These are phyloP conservation scores for Hansfordia pulvinata DNA, from an alignment of 2,329 filamentous ascomycete genomes.

Conservation along the genomic window DNA sequence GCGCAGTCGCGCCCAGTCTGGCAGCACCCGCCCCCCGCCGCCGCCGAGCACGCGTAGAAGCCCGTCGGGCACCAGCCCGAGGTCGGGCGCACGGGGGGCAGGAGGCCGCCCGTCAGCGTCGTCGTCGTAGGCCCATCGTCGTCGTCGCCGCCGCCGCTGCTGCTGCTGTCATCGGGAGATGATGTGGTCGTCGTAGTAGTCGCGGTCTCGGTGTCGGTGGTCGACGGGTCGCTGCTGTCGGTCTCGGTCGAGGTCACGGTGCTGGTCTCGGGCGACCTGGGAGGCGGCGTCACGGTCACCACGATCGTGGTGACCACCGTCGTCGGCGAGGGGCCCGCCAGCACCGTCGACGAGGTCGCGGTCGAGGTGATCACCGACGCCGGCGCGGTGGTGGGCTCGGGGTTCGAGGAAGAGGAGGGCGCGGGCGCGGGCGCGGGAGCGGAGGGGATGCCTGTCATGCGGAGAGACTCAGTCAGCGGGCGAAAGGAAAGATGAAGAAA, in stretches of 20 bases:
- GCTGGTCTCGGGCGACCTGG: slow-evolving; percentile 15
- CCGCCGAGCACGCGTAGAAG: slow-evolving; percentile 82
- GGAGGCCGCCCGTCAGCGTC: too few species aligned
- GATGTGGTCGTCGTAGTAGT: slow-evolving; percentile 21
- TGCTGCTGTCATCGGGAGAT: slow-evolving; percentile 17
- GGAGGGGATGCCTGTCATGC: slow-evolving; percentile 20
- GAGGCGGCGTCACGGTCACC: slow-evolving; percentile 24
- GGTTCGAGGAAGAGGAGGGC: too few species aligned
- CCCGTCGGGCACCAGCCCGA: slow-evolving; percentile 61
- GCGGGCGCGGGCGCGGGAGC: too few species aligned
- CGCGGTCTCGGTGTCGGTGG: slow-evolving; percentile 12
- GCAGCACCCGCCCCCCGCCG: slow-evolving; percentile 75
- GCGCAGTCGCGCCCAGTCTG: slow-evolving; percentile 76
- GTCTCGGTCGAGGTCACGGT: slow-evolving; percentile 16
- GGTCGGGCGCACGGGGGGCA: too few species aligned
- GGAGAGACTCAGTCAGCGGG: too few species aligned
- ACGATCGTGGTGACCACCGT: slow-evolving; percentile 19
- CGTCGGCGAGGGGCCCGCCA: slow-evolving; percentile 19
- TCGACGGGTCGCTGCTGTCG: slow-evolving; percentile 18
- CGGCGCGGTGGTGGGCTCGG: too few species aligned
- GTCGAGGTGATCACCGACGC: slow-evolving; percentile 21
- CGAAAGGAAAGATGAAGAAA: slow-evolving; percentile 3
- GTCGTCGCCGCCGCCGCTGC: slow-evolving; percentile 22
- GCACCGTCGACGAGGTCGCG: slow-evolving; percentile 22
- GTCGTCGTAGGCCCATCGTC: too few species aligned